Conservation (phyloP, 805 yeast genomes). For the Suhomyces tanzawaensis region DNA sequence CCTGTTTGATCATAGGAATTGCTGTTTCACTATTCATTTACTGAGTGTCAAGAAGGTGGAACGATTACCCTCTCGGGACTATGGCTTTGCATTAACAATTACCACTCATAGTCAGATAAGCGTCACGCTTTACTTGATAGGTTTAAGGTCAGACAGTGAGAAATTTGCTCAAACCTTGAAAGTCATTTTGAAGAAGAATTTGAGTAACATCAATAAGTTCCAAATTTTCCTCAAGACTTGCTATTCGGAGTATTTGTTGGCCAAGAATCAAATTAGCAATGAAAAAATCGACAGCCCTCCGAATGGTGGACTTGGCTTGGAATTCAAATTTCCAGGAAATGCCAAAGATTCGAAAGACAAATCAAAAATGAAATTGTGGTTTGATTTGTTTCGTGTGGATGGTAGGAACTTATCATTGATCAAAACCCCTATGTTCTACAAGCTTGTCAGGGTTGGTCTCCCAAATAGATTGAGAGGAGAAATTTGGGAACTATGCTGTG, state of each 20-base stretch:
- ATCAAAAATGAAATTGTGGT: slow-evolving; percentile 88
- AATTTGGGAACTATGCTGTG: slow-evolving; percentile 90
- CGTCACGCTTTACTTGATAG: slow-evolving; percentile 70
- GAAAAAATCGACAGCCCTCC: slow-evolving; percentile 55
- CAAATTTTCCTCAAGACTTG: slow-evolving; percentile 66
- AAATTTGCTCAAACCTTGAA: slow-evolving; percentile 71
- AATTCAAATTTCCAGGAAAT: slow-evolving; percentile 88
- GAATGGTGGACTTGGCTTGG: slow-evolving; percentile 81
- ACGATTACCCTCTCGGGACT: slow-evolving; percentile 71
- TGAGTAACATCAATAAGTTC: slow-evolving; percentile 58
- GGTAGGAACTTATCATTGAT: slow-evolving; percentile 82
- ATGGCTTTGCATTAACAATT: slow-evolving; percentile 75
- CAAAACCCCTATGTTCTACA: slow-evolving; percentile 73
- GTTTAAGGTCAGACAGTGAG: slow-evolving; percentile 76
- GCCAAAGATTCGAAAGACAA: slow-evolving; percentile 73
- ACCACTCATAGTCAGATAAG: slow-evolving; percentile 63
- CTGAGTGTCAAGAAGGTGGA: slow-evolving; percentile 83
- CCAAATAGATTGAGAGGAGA: slow-evolving; percentile 97
- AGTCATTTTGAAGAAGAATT: slow-evolving; percentile 57
- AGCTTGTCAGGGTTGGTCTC: slow-evolving; percentile 82
- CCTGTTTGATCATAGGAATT: slow-evolving; percentile 62
- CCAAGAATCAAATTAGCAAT: slow-evolving; percentile 49
- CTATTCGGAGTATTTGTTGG: slow-evolving; percentile 80
- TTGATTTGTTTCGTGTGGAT: slow-evolving; percentile 77
- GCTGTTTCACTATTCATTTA: slow-evolving; percentile 69